These are phyloP conservation scores for Starmera caribaea DNA, from an alignment of 805 yeast species.

Conservation along the genomic window DNA sequence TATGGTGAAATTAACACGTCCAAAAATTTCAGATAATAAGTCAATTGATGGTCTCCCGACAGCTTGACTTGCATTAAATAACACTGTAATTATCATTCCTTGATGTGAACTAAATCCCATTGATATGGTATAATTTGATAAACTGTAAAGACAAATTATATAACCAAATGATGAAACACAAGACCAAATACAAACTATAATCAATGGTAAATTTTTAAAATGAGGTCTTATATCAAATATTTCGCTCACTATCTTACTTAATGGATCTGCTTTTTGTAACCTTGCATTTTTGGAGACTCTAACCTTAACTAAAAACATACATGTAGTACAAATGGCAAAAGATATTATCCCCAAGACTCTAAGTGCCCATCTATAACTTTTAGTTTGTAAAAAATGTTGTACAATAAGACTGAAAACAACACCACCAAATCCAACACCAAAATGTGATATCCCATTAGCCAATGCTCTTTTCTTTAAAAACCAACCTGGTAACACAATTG, in stretches of 20 bases:
- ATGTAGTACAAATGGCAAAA: conserved; percentile 26
- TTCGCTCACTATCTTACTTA: conserved; percentile 16
- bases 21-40: conserved; percentile 31
- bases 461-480: conserved; percentile 37
- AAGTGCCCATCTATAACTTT: conserved; percentile 38
- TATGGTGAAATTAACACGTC: conserved; percentile 37
- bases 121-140: conserved; percentile 36
- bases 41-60: conserved; percentile 44
- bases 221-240: conserved; percentile 16
- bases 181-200: conserved; percentile 28
- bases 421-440: conserved; percentile 49
- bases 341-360: conserved; percentile 34
- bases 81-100: conserved; percentile 36
- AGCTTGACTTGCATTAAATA: conserved; percentile 35
- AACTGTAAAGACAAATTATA: conserved; percentile 33
- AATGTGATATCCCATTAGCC: conserved; percentile 38
- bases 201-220: conserved; percentile 19
- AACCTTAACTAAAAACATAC: conserved; percentile 34
- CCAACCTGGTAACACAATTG: conserved; percentile 45
- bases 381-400: conserved; percentile 29
- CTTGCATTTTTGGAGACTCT: conserved; percentile 24
- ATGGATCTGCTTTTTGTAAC: conserved; percentile 14
- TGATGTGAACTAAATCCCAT: conserved; percentile 35
- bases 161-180: conserved; percentile 29
- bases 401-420: conserved; percentile 31